A percentile compares a stretch with the other conserved stretches of the same genome.
Evolutionary conservation across 2,329 filamentous ascomycete species (phyloP).

Genomic region (Alternaria incomplexa): DNA sequence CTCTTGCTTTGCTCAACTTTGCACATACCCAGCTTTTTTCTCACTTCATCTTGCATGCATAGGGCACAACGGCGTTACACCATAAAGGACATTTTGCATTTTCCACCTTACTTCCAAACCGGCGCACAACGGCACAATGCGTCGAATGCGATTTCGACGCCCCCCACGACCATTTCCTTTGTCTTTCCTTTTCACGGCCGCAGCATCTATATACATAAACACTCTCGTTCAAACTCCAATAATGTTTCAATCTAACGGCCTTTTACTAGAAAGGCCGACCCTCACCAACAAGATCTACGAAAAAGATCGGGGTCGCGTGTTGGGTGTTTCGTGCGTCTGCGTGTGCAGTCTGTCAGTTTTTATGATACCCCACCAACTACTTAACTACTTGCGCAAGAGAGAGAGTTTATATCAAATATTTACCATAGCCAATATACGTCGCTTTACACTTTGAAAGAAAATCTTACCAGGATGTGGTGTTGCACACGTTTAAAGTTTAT

Average conservation of each 20-base stretch:
- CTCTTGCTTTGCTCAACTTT: slow-evolving; percentile 7
- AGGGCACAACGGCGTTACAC: slow-evolving; percentile 1
- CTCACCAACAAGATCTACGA: no score
- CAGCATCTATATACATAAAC: background rate
- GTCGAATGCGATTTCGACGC: slow-evolving; percentile 45
- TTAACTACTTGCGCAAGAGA: background rate
- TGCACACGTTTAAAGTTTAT: background rate
- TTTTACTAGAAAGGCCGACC: no score
- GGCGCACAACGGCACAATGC: slow-evolving; percentile 37
- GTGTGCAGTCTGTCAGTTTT: background rate
- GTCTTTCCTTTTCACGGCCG: slow-evolving; percentile 18
- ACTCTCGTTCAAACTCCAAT: background rate
- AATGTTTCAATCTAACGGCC: slow-evolving; percentile 10
- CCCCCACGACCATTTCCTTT: slow-evolving; percentile 39
- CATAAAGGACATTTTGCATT: slow-evolving; percentile 5
- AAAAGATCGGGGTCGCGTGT: no score
- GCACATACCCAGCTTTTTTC: slow-evolving; percentile 16
- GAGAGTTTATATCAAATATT: background rate
- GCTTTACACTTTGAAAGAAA: background rate
- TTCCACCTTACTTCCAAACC: background rate
- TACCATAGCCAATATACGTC: background rate
- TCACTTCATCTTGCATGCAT: background rate
- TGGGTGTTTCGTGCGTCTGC: no score
- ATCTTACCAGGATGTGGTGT: background rate
- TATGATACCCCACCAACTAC: background rate